These are phyloP conservation scores for Gossypium herbaceum DNA, from an alignment of 345 rosid genomes.

Conservation along the genomic window DNA sequence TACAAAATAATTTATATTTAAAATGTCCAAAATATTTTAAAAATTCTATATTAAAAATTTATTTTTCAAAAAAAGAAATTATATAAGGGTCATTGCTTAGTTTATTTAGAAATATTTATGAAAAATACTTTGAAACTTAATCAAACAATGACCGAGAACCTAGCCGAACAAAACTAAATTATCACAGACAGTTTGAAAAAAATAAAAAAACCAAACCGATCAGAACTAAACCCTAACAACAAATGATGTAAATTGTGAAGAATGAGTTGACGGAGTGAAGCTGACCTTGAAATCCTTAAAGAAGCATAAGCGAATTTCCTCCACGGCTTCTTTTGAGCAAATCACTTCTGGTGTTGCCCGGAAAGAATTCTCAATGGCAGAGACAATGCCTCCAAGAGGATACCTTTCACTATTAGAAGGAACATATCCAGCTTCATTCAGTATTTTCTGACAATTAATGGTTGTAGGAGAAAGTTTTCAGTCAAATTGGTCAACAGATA, in stretches of 20 bases:
- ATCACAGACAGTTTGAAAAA: too few species aligned
- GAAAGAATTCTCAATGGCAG: slow-evolving; percentile 86
- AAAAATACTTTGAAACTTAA: too few species aligned
- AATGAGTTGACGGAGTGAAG: slow-evolving; percentile 12
- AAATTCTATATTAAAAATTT: too few species aligned
- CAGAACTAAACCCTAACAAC: not conserved
- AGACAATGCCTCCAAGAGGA: slow-evolving; percentile 82
- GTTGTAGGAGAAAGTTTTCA: not conserved
- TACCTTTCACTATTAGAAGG: slow-evolving; percentile 84
- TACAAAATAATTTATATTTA: too few species aligned
- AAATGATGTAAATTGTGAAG: not conserved
- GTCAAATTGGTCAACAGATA: slow-evolving; percentile 17
- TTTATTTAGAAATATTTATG: too few species aligned
- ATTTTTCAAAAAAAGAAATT: too few species aligned
- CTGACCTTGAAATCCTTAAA: slow-evolving; percentile 79
- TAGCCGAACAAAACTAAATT: too few species aligned
- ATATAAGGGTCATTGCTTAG: too few species aligned
- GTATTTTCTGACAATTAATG: slow-evolving; percentile 49
- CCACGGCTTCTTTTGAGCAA: slow-evolving; percentile 65
- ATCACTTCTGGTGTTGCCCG: slow-evolving; percentile 60
- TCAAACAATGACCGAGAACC: too few species aligned
- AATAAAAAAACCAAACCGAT: too few species aligned
- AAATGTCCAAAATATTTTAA: too few species aligned
- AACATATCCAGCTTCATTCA: slow-evolving; percentile 79
- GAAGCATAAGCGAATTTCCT: slow-evolving; percentile 82